phyloP scores from a whole-genome alignment of 1,139 yeast genomes.

The Zygosaccharomyces sapae region DNA sequence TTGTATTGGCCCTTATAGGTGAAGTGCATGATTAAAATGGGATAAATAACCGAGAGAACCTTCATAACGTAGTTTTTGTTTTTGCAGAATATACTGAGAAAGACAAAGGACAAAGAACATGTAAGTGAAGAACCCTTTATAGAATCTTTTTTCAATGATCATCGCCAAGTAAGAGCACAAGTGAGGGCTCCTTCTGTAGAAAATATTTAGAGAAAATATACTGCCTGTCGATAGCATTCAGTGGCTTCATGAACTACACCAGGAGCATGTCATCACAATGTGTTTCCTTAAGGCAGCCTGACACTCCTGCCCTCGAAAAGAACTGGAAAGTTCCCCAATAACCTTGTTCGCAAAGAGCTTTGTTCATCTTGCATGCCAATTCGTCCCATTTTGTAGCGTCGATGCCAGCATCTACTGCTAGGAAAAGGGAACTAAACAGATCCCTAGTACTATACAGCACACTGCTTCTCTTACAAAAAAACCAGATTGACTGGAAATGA shows the following conservation, averaged over 20 bases:
- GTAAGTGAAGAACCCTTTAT: no score
- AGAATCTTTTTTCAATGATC: not conserved
- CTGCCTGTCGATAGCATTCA: not conserved
- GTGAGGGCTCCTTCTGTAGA: not conserved
- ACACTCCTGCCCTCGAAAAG: not conserved
- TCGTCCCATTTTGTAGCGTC: not conserved
- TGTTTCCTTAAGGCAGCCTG: not conserved
- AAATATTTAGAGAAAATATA: not conserved
- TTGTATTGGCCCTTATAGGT: not conserved
- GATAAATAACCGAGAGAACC: no score
- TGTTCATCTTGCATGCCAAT: not conserved
- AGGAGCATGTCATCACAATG: not conserved
- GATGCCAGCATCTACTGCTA: not conserved
- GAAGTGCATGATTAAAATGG: not conserved
- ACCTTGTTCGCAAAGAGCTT: not conserved
- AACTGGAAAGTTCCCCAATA: not conserved
- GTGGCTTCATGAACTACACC: not conserved
- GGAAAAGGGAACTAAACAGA: constrained; percentile 12
- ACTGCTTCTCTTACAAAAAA: no score
- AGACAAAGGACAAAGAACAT: no score
- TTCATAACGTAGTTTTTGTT: no score
- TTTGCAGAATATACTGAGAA: no score
- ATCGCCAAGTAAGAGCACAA: not conserved
- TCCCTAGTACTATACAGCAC: not conserved
- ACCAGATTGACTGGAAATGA: no score